Evolutionary conservation across 2,329 filamentous ascomycete species (phyloP), one percentile per base, ranked within the genome.

Genomic region (Aspergillus thermomutatus): DNA sequence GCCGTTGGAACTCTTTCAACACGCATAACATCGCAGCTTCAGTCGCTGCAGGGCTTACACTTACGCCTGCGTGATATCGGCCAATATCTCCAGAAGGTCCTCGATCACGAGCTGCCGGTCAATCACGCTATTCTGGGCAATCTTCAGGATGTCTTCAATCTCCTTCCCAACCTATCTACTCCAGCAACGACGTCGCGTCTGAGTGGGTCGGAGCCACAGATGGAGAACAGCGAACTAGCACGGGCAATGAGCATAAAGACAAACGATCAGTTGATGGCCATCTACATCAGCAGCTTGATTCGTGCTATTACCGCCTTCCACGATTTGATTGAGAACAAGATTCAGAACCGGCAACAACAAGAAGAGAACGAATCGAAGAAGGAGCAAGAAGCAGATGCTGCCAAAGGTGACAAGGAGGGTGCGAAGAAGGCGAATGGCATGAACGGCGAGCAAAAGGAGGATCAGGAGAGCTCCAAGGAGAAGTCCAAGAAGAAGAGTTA

Each of bases 241-340:
- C 85, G 94, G 60, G 92, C 94, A 37, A 96, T 99, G 92, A 96
- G 91, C 78, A 86, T 96, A 79, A 99, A 99, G 85, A 97, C 93
- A 57, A 99, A 99, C 72, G 94, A 99, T 75, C 94, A 99, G 80
- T 85, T 99, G 63, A 97, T 99, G 90, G 87, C 92, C 52, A 97
- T 99, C 74, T 99, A 99, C 77, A 83, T 99, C 54, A 96, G 91
- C 79, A 96, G 91, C 79, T 80, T 97, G 80, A 97, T 99, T 77
- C 86, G 94, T 60, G 94, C 94, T 56, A 99, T 99, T 71, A 97
- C 94, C 11, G 94, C 94, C 7, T 99, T 97, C 87, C 94, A 99
- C 75, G 94, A 99, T 73, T 80, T 99, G 65, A 99, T 99, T 65
- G 94, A 99, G 81, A 99, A 99, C 82, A 99, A 99, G 84, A 97